Evolutionary conservation across 345 rosid species (phyloP).

Genomic region (Trapa bicornis): DNA sequence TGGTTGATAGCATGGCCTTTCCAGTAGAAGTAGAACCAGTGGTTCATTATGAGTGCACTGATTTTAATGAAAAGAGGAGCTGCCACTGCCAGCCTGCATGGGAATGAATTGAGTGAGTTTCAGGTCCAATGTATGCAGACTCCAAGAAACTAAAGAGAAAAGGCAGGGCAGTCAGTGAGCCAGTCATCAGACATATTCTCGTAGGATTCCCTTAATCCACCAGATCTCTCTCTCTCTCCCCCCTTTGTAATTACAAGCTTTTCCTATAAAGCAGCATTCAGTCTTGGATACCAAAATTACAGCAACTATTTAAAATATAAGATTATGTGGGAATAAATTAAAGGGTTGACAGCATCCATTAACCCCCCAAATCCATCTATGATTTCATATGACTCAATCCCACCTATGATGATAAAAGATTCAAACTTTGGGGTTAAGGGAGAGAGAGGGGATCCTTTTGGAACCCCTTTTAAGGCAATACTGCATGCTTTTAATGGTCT

Average conservation of each 20-base stretch:
- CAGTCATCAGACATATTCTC: slow-evolving; percentile 2
- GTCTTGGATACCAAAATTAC: neutral
- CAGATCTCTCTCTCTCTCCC: neutral
- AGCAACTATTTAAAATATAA: neutral
- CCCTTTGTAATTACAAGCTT: neutral
- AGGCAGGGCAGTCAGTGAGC: neutral
- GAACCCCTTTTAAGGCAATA: slow-evolving; percentile 1
- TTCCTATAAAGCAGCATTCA: neutral
- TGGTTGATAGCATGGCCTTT: too few relatives aligned
- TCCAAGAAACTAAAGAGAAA: neutral
- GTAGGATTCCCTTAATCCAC: slow-evolving; percentile 1
- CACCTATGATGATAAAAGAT: neutral
- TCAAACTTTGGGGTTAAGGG: neutral
- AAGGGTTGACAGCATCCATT: too few relatives aligned
- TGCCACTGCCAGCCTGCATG: neutral
- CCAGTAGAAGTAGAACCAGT: too few relatives aligned
- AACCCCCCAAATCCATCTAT: too few relatives aligned
- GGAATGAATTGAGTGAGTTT: neutral
- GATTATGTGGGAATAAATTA: neutral
- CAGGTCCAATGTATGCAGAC: neutral
- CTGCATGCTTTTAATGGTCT: neutral
- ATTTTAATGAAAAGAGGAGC: neutral
- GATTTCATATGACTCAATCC: neutral
- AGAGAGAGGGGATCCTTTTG: neutral
- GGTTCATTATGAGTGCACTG: neutral